Percentiles rank a stretch among this genome's conserved stretches.
Conservation (phyloP, 805 yeast genomes). For the Pichia exigua region DNA sequence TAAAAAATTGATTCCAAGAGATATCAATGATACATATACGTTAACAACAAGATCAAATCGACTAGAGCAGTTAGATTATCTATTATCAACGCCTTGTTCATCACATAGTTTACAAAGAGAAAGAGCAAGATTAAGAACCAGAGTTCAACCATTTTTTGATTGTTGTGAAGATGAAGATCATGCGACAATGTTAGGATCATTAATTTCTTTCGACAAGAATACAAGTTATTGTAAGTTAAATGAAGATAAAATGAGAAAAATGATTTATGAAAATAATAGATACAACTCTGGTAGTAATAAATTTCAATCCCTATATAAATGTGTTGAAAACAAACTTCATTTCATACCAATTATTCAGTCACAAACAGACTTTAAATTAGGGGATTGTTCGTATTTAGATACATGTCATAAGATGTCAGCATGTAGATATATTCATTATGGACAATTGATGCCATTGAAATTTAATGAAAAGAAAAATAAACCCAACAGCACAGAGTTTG, state of each 20-base stretch:
- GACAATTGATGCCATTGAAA: constrained; percentile 37
- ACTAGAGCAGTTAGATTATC: constrained; percentile 19
- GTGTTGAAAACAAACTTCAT: constrained; percentile 36
- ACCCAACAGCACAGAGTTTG: constrained; percentile 2
- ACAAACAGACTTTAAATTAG: constrained; percentile 64
- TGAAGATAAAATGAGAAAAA: constrained; percentile 19
- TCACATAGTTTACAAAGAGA: constrained; percentile 33
- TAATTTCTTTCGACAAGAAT: constrained; percentile 19
- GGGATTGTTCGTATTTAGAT: constrained; percentile 91
- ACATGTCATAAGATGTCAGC: constrained; percentile 81
- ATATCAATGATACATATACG: constrained; percentile 22
- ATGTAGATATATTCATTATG: constrained; percentile 79
- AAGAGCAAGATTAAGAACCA: constrained; percentile 32
- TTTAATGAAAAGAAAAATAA: neutral
- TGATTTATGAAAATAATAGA: neutral
- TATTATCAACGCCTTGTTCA: constrained; percentile 28
- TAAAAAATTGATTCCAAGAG: constrained; percentile 17
- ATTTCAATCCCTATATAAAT: constrained; percentile 21
- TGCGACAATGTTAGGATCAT: constrained; percentile 17
- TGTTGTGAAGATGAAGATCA: constrained; percentile 41
- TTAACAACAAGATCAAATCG: constrained; percentile 22
- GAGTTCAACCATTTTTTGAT: constrained; percentile 37
- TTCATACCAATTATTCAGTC: constrained; percentile 45
- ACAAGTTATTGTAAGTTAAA: constrained; percentile 24
- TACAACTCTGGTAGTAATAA: neutral